Evolutionary conservation across 1,284 basidiomycete genomes (phyloP), one percentile per base, ranked within the genome.

Genomic region (Exobasidium rhododendri): DNA sequence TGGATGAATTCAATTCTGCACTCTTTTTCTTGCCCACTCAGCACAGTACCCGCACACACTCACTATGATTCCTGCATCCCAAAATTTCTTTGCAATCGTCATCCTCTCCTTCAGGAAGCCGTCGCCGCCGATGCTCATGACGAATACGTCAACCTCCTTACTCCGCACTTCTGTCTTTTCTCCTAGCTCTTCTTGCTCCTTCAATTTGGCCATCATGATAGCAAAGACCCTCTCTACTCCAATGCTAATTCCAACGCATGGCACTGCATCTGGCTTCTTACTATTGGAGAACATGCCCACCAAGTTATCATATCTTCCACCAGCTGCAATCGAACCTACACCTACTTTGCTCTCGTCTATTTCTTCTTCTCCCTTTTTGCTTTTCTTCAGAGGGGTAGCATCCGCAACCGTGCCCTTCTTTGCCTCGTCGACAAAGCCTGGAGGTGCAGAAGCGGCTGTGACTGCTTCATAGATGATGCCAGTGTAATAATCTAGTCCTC

Each of bases 391-490:
- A 40, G 83, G 75, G 5, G 81, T 60, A 49, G 71, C 68, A 13
- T 58, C 50, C 44, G 57, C 44, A 22, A 40, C 64, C 31, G 47
- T 70, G 61, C 62, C 24, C 11, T 81, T 70, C 3, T 76, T 71
- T 24, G 77, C 64, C 43, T 80, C 65, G 13, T 80, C 59, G 13
- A 81, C 74, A 82, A 90, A 86, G 6, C 87, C 86, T 0, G 94
- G 92, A 1, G 94, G 93, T 0, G 94, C 93, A 7, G 93, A 97
- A 0, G 88, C 91, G 73, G 91, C 91, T 26, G 92, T 91, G 71
- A 93, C 86, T 45, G 92, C 96, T 82, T 99, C 96, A 83, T 97
- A 97, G 80, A 98, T 98, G 76, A 99, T 88, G 44, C 96, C 94
- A 0, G 94, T 98, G 83, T 99, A 97, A 82, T 98, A 98, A 81